Conservation (phyloP, 331 rosid species). For the Acacia concinna region DNA sequence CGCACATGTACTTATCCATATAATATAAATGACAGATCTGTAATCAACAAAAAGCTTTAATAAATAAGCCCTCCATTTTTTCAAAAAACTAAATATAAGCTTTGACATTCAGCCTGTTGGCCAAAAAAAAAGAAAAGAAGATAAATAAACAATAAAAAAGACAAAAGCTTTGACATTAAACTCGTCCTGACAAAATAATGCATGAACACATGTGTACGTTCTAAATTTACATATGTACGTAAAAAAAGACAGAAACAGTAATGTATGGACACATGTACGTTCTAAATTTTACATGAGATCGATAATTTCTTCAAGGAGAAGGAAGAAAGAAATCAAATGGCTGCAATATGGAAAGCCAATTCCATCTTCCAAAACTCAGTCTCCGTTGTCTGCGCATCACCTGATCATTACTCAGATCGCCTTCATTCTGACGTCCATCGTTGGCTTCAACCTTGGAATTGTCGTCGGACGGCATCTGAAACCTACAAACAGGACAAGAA, state of each 20-base stretch:
- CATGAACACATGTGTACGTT: too few relatives aligned
- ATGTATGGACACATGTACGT: neutral
- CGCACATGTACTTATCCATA: neutral
- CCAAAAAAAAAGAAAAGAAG: too few relatives aligned
- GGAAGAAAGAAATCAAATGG: slow-evolving; percentile 64
- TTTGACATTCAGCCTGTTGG: neutral
- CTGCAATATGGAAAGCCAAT: slow-evolving; percentile 66
- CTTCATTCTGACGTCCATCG: slow-evolving; percentile 29
- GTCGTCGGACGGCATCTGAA: slow-evolving; percentile 64
- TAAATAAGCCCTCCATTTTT: neutral
- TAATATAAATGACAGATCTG: neutral
- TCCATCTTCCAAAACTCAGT: slow-evolving; percentile 53
- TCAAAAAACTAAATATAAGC: neutral
- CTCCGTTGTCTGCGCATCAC: slow-evolving; percentile 46
- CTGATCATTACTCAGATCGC: slow-evolving; percentile 29
- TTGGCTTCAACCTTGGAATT: slow-evolving; percentile 45
- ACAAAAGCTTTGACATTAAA: neutral
- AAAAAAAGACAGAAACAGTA: too few relatives aligned
- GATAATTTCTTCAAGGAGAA: slow-evolving; percentile 35
- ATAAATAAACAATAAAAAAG: too few relatives aligned
- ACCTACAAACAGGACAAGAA: slow-evolving; percentile 92
- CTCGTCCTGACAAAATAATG: neutral
- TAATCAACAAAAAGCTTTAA: neutral
- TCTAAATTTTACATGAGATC: neutral
- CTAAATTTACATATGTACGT: too few relatives aligned